phyloP scores from a whole-genome alignment of 2,329 filamentous ascomycete genomes.

The Cercospora sesami region DNA sequence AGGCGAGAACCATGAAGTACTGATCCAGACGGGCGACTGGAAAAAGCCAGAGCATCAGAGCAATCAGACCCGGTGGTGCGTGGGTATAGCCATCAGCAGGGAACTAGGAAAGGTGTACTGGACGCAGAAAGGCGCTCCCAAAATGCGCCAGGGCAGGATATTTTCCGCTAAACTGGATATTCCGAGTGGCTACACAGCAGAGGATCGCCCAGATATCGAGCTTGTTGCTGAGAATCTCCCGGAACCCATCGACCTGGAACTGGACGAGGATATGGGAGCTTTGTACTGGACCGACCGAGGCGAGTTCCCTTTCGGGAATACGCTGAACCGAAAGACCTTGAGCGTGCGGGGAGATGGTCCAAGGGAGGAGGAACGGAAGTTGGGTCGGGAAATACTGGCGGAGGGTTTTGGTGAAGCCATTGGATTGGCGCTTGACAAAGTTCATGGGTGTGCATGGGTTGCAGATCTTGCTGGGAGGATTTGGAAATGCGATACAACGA shows the following conservation, averaged over 20 bases:
- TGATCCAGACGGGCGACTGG: constrained; percentile 47
- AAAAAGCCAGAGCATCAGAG: constrained; percentile 23
- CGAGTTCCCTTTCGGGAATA: constrained; percentile 57
- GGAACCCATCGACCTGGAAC: constrained; percentile 59
- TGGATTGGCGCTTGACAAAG: constrained; percentile 23
- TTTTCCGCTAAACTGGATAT: constrained; percentile 51
- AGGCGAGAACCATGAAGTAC: constrained; percentile 38
- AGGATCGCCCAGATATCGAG: constrained; percentile 46
- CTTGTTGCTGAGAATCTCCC: constrained; percentile 50
- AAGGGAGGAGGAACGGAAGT: constrained; percentile 19
- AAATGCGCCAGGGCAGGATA: constrained; percentile 54
- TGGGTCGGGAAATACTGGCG: constrained; percentile 27
- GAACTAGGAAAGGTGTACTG: constrained; percentile 55
- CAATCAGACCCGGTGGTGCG: constrained; percentile 36
- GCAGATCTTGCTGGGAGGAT: constrained; percentile 23
- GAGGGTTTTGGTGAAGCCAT: constrained; percentile 30
- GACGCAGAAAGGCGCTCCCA: constrained; percentile 60
- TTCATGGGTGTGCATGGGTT: constrained; percentile 21
- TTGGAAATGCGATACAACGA: constrained; percentile 18
- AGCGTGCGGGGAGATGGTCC: constrained; percentile 13
- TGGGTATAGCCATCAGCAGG: constrained; percentile 54
- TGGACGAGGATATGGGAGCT: constrained; percentile 48
- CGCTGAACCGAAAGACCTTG: constrained; percentile 47
- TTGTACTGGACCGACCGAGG: constrained; percentile 65
- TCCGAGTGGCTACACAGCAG: constrained; percentile 34